These are phyloP conservation scores for Balakata baccata DNA, from an alignment of 345 rosid species.

Conservation along the genomic window DNA sequence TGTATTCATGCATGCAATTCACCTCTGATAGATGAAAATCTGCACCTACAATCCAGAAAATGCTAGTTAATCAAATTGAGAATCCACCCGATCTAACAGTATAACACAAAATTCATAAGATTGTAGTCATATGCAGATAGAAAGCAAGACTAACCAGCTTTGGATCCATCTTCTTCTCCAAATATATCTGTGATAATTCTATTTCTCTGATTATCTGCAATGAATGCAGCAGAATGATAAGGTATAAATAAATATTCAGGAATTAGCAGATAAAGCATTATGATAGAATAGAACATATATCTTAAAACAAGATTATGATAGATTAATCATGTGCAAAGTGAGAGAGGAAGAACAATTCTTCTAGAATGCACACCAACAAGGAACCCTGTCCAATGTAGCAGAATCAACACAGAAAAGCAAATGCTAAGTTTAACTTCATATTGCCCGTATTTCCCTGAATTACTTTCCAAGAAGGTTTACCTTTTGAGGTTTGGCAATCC, in stretches of 20 bases:
- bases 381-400: neutral
- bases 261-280: neutral
- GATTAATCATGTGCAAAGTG: neutral
- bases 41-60: neutral
- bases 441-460: neutral
- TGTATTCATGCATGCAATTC: neutral
- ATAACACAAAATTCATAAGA: neutral
- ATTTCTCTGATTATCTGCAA: neutral
- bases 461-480: neutral
- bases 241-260: neutral
- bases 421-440: neutral
- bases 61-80: neutral
- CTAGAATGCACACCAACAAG: neutral
- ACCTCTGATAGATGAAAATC: neutral
- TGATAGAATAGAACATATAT: neutral
- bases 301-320: neutral
- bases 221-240: neutral
- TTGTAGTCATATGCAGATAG: neutral
- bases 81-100: neutral
- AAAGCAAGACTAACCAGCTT: neutral
- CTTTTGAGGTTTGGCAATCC: neutral
- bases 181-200: conserved; percentile 5
- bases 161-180: conserved; percentile 5
- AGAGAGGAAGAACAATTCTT: neutral
- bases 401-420: neutral